These are phyloP conservation scores for Rhodotorula toruloides DNA, from an alignment of 768 basidiomycete species.

Conservation along the genomic window DNA sequence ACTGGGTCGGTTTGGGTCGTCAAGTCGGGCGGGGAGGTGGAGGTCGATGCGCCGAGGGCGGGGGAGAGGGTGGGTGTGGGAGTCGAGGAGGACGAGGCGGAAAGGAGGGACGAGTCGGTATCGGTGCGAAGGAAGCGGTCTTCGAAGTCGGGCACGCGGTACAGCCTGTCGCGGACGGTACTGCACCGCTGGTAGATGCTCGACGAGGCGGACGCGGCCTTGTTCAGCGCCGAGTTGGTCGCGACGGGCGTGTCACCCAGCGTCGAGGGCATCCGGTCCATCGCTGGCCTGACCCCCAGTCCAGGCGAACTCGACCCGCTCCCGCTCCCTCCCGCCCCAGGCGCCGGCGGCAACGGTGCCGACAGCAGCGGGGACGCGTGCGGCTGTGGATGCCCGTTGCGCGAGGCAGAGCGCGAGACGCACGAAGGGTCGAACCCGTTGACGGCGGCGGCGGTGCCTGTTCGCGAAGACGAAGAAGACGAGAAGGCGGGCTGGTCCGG, in stretches of 20 bases:
- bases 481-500: too few relatives aligned
- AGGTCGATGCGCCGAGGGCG: background rate
- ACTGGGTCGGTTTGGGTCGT: slow-evolving; percentile 68
- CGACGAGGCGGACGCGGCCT: slow-evolving; percentile 34
- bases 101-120: slow-evolving; percentile 5
- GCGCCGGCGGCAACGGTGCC: slow-evolving; percentile 2
- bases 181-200: slow-evolving; percentile 41
- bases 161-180: slow-evolving; percentile 29
- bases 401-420: too few relatives aligned
- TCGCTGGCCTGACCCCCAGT: background rate
- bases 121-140: slow-evolving; percentile 37
- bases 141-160: slow-evolving; percentile 39
- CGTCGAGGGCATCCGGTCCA: slow-evolving; percentile 29
- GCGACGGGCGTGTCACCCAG: slow-evolving; percentile 37
- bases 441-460: too few relatives aligned
- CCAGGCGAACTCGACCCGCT: slow-evolving; percentile 3
- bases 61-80: background rate
- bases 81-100: background rate
- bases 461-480: too few relatives aligned
- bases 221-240: slow-evolving; percentile 37
- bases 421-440: too few relatives aligned
- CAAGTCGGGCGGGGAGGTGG: too few relatives aligned
- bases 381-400: background rate
- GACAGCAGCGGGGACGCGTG: background rate
- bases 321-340: background rate